Evolutionary conservation across 768 basidiomycete species (phyloP).

Genomic region (Mrakia frigida): DNA sequence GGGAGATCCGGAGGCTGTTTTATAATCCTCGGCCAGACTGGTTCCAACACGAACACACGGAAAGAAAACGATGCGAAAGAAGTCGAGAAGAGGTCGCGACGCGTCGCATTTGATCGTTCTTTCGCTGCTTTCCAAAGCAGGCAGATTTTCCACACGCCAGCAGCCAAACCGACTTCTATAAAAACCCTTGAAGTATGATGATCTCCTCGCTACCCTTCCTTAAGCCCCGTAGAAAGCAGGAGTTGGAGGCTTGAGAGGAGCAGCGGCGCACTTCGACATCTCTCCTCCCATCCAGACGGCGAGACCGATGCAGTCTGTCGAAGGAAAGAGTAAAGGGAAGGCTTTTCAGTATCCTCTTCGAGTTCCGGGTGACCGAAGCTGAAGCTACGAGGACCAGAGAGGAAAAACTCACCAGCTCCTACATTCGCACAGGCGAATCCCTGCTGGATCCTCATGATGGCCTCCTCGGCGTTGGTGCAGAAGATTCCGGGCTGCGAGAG

Average conservation of each 20-base stretch:
- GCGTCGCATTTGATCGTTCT: no score
- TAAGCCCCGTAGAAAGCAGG: no score
- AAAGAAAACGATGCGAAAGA: no score
- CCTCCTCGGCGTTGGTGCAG: slow-evolving; percentile 37
- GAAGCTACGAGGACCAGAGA: neutral
- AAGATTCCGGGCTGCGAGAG: slow-evolving; percentile 31
- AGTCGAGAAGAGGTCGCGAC: no score
- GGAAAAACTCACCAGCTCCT: neutral
- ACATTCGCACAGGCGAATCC: slow-evolving; percentile 37
- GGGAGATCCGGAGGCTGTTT: no score
- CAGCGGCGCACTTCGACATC: neutral
- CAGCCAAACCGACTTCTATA: no score
- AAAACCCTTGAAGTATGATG: no score
- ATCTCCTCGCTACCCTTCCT: no score
- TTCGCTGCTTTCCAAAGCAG: no score
- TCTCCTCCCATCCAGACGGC: slow-evolving; percentile 6
- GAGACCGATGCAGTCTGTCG: slow-evolving; percentile 12
- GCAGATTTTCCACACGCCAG: no score
- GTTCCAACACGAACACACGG: no score
- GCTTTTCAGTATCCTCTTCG: neutral
- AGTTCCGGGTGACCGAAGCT: neutral
- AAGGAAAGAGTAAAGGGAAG: neutral
- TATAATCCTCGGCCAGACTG: no score
- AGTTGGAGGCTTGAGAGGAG: neutral
- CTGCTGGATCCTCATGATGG: slow-evolving; percentile 30